Evolutionary conservation across 192 early-diverging fungal species (phyloP), one percentile per base, ranked within the genome.

Genomic region (Linnemannia schmuckeri): DNA sequence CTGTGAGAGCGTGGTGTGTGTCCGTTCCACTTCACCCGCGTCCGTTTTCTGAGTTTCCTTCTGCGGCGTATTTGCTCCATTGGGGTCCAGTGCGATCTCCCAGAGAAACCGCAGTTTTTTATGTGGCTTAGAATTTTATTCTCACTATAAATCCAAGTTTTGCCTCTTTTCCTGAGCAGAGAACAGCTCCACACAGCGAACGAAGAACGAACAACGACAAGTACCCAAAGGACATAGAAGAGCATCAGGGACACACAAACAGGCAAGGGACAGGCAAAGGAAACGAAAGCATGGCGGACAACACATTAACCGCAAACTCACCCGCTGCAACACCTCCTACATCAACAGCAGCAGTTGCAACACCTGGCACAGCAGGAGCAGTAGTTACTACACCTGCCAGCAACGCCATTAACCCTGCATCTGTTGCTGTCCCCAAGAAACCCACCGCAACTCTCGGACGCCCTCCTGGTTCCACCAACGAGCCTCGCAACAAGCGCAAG

Each of bases 381-480:
- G n/a, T 17, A 42, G 5, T 46, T 41, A 37, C 72, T 27, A 41
- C 72, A 17, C 41, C 47, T 24, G 18, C 6, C 52, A 74, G 10
- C 41, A 38, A 49, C 42, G 12, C 61, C 61, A 33, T 66, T 30
- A 66, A 66, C 30, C 61, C 30, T 15, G 61, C 61, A 66, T 66
- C 72, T 7, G 72, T 33, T 22, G 42, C 41, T 42, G 54, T 52
- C 0, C 75, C 81, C 72, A 78, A 84, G 46, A 78, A 84, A 38
- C 57, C 71, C 4, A 72, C 76, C 15, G 85, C 79, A 7, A 77
- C 79, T 12, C 72, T 87, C 9, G 85, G 85, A 37, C 75, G 85
- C 22, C 85, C 85, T 49, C 85, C 85, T 22, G 85, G 85, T 2
- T 87, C 85, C 12, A 87, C 85, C 4, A 87, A 87, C 37, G 85